Conservation (phyloP, 2,329 filamentous ascomycete genomes). For the Lanzia echinophila region DNA sequence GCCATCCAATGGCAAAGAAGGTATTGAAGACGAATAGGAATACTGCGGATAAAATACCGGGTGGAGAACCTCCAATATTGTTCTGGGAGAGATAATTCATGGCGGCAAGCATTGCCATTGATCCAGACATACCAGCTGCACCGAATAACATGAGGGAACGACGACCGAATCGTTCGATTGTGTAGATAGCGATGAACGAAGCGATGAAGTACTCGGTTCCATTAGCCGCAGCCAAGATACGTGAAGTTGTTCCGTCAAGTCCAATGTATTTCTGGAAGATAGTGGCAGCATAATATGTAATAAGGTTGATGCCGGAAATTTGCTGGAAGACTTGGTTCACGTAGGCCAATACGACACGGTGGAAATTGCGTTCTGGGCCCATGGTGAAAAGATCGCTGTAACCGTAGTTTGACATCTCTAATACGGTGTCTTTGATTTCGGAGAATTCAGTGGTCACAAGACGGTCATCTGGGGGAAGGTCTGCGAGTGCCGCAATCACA, state of each 20-base stretch:
- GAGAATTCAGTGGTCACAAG: conserved; percentile 49
- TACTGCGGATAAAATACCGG: conserved; percentile 19
- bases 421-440: conserved; percentile 29
- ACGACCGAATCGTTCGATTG: conserved; percentile 53
- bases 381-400: conserved; percentile 7
- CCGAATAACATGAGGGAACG: conserved; percentile 67
- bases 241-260: conserved; percentile 39
- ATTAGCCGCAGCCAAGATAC: conserved; percentile 50
- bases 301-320: conserved; percentile 37
- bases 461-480: conserved; percentile 39
- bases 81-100: conserved; percentile 37
- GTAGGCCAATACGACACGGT: conserved; percentile 63
- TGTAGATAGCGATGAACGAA: conserved; percentile 31
- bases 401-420: neutral
- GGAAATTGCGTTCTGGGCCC: conserved; percentile 40
- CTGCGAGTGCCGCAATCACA: conserved; percentile 26
- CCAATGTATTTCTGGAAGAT: conserved; percentile 45
- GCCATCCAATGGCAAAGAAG: conserved; percentile 47
- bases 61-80: conserved; percentile 9
- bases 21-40: conserved; percentile 46
- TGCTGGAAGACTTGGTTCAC: conserved; percentile 56
- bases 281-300: conserved; percentile 42
- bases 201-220: conserved; percentile 2
- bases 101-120: conserved; percentile 42
- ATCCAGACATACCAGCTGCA: conserved; percentile 53